A percentile compares a stretch with the other conserved stretches of the same genome.
phyloP scores from a whole-genome alignment of 306 rosid species.

The Cercis canadensis region DNA sequence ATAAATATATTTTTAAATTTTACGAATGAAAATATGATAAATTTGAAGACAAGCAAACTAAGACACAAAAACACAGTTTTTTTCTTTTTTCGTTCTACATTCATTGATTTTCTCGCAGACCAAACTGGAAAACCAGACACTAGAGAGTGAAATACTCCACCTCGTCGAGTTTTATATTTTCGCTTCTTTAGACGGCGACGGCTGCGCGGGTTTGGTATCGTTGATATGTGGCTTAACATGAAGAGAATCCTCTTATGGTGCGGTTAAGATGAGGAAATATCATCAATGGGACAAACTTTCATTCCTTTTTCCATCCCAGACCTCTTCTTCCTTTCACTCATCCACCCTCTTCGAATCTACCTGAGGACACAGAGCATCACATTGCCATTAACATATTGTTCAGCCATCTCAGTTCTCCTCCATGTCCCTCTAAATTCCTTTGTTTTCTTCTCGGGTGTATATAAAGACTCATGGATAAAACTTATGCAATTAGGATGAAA shows the following conservation, averaged over 20 bases:
- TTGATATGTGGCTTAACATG: constrained; percentile 76
- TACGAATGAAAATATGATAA: background rate
- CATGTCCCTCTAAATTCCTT: constrained; percentile 85
- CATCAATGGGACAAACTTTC: constrained; percentile 80
- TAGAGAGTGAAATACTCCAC: background rate
- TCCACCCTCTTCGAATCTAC: constrained; percentile 86
- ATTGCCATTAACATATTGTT: constrained; percentile 74
- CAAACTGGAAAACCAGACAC: background rate
- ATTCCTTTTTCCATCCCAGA: constrained; percentile 82
- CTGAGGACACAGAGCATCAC: constrained; percentile 82
- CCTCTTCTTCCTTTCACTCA: constrained; percentile 82
- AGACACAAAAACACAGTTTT: background rate
- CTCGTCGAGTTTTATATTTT: background rate
- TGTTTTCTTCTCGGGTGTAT: constrained; percentile 71
- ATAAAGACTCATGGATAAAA: constrained; percentile 70
- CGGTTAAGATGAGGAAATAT: constrained; percentile 81
- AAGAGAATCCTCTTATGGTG: constrained; percentile 70
- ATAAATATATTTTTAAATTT: background rate
- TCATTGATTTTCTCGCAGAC: constrained; percentile 4
- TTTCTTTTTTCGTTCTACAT: background rate
- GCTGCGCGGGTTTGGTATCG: background rate
- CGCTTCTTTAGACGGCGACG: constrained; percentile 7
- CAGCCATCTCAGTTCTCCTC: constrained; percentile 75
- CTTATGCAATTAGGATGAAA: too few species aligned
- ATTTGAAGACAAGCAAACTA: background rate